These are phyloP conservation scores for Decorospora gaudefroyi DNA, from an alignment of 2,329 filamentous ascomycete genomes.

Conservation along the genomic window DNA sequence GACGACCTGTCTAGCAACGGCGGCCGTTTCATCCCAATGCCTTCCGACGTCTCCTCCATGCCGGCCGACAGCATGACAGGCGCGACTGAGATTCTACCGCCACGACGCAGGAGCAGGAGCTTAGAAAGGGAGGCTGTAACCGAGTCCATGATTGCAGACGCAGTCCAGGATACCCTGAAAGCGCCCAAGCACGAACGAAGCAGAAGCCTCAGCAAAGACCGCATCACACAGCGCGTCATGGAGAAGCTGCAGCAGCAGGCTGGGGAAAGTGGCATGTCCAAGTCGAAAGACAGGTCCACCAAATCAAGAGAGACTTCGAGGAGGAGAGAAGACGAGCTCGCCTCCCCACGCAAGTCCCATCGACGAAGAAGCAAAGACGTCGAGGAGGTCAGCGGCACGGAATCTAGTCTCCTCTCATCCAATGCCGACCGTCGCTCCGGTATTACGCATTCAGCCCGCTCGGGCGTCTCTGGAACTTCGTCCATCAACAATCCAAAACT, in stretches of 20 bases:
- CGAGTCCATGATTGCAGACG: constrained; percentile 23
- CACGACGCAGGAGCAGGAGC: constrained; percentile 58
- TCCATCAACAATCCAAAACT: constrained; percentile 92
- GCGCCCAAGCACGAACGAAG: constrained; percentile 63
- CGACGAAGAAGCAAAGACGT: constrained; percentile 53
- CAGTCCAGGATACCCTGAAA: constrained; percentile 56
- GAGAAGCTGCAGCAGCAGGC: constrained; percentile 65
- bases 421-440: constrained; percentile 61
- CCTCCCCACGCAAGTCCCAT: constrained; percentile 40
- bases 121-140: constrained; percentile 49
- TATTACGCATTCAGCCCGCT: constrained; percentile 63
- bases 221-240: constrained; percentile 69
- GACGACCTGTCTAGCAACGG: constrained; percentile 66
- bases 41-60: constrained; percentile 87
- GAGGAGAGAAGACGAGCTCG: constrained; percentile 36
- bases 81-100: constrained; percentile 53
- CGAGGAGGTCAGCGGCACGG: constrained; percentile 57
- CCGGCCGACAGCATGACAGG: constrained; percentile 73
- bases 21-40: constrained; percentile 67
- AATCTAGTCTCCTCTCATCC: constrained; percentile 66
- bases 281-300: constrained; percentile 19
- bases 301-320: constrained; percentile 22
- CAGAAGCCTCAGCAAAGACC: constrained; percentile 67
- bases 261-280: constrained; percentile 47
- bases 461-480: constrained; percentile 59